phyloP scores from a whole-genome alignment of 768 basidiomycete species.

The Leccinum ochraceum region DNA sequence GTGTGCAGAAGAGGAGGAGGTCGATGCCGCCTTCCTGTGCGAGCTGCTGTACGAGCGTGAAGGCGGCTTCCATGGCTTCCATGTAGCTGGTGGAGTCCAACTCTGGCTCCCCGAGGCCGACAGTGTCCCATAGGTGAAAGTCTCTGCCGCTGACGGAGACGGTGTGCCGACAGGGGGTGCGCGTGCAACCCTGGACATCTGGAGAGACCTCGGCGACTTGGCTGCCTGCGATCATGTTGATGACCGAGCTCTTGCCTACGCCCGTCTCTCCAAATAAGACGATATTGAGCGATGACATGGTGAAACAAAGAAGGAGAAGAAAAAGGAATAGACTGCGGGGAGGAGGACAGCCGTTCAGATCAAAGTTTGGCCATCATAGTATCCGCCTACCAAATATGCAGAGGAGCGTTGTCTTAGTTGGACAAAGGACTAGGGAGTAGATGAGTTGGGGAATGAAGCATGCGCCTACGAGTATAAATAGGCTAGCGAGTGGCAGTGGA shows the following conservation, averaged over 20 bases:
- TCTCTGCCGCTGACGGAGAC: constrained; percentile 15
- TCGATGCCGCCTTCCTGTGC: constrained; percentile 33
- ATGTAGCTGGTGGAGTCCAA: constrained; percentile 20
- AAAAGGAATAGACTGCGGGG: not conserved
- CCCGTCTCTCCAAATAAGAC: constrained; percentile 46
- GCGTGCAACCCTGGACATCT: constrained; percentile 34
- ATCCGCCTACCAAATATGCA: not conserved
- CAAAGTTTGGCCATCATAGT: not conserved
- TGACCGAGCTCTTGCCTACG: constrained; percentile 32
- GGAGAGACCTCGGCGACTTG: constrained; percentile 21
- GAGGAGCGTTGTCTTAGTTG: not conserved
- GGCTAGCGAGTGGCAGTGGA: not conserved
- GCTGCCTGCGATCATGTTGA: constrained; percentile 31
- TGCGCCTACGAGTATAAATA: constrained; percentile 1
- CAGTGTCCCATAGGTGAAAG: constrained; percentile 34
- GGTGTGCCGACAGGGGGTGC: constrained; percentile 26
- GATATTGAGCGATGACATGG: constrained; percentile 32
- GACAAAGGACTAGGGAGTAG: not conserved
- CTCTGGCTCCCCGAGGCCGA: constrained; percentile 31
- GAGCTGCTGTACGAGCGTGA: constrained; percentile 36
- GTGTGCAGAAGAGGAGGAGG: constrained; percentile 29
- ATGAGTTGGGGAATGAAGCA: too few relatives aligned
- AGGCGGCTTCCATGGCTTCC: constrained; percentile 27
- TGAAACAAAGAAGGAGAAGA: not conserved
- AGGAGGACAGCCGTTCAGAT: not conserved